A percentile compares a stretch with the other conserved stretches of the same genome.
These are phyloP conservation scores for Dryadomyces quercus-mongolicae DNA, from an alignment of 2,329 filamentous ascomycete species.

Conservation along the genomic window DNA sequence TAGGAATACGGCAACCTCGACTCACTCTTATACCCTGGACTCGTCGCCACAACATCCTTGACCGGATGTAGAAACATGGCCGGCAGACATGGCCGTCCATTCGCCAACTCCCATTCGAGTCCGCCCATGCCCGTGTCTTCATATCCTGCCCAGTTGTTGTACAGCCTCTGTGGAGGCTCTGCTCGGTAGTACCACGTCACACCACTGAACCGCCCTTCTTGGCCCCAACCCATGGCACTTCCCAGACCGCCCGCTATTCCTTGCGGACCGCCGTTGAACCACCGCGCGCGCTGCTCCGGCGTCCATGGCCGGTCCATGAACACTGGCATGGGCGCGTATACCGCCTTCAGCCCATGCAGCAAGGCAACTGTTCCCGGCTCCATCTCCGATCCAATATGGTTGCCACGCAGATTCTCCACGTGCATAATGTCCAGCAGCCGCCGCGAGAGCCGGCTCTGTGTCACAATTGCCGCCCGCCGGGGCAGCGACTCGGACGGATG, in stretches of 20 bases:
- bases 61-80: conserved; percentile 47
- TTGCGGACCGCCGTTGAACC: conserved; percentile 47
- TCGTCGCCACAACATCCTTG: conserved; percentile 43
- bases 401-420: conserved; percentile 58
- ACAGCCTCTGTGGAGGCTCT: conserved; percentile 42
- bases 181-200: conserved; percentile 50
- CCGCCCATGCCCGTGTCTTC: conserved; percentile 43
- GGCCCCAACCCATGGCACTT: conserved; percentile 47
- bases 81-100: conserved; percentile 47
- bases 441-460: conserved; percentile 61
- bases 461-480: conserved; percentile 66
- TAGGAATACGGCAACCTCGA: conserved; percentile 24
- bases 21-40: conserved; percentile 28
- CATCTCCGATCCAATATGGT: conserved; percentile 73
- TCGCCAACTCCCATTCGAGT: conserved; percentile 38
- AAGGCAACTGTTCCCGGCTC: conserved; percentile 61
- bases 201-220: conserved; percentile 44
- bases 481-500: conserved; percentile 46
- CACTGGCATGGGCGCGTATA: conserved; percentile 67
- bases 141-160: conserved; percentile 53
- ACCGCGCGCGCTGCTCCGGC: conserved; percentile 37
- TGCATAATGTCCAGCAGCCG: conserved; percentile 66
- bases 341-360: conserved; percentile 67
- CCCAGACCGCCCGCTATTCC: conserved; percentile 37
- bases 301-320: conserved; percentile 68